Evolutionary conservation across 441 rosid species (phyloP).

Genomic region (California macrophylla): DNA sequence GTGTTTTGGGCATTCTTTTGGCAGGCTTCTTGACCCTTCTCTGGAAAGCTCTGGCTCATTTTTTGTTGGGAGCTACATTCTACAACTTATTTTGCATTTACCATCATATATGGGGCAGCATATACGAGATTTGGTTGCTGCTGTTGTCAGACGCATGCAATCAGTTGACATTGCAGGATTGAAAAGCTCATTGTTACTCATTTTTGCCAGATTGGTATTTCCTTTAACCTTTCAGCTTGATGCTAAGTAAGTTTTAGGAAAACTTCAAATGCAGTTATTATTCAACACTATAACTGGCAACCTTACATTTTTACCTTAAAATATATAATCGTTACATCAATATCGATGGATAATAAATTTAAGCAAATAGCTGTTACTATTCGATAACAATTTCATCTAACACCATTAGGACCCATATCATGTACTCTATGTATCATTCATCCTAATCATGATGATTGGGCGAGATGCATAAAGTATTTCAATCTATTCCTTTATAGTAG

Average conservation of each 20-base stretch:
- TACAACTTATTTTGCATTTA: conserved; percentile 88
- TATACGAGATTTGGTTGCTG: conserved; percentile 61
- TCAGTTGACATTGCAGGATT: conserved; percentile 67
- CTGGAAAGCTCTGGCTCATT: conserved; percentile 92
- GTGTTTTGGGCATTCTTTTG: conserved; percentile 19
- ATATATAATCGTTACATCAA: background rate
- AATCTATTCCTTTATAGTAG: background rate
- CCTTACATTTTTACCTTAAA: background rate
- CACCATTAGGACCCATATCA: background rate
- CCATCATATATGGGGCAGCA: conserved; percentile 83
- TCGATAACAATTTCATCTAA: background rate
- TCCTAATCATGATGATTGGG: background rate
- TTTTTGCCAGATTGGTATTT: conserved; percentile 87
- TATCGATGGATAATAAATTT: background rate
- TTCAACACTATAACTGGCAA: background rate
- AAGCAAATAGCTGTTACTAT: background rate
- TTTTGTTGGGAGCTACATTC: conserved; percentile 77
- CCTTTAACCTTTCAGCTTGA: background rate
- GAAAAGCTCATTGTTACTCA: conserved; percentile 68
- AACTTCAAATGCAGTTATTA: background rate
- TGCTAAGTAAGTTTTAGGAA: background rate
- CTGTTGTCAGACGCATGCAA: conserved; percentile 82
- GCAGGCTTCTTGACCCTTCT: conserved; percentile 86
- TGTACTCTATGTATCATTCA: background rate
- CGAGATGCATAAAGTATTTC: background rate